phyloP scores from a whole-genome alignment of 192 early-diverging fungal species.

The Coemansia pectinata region DNA sequence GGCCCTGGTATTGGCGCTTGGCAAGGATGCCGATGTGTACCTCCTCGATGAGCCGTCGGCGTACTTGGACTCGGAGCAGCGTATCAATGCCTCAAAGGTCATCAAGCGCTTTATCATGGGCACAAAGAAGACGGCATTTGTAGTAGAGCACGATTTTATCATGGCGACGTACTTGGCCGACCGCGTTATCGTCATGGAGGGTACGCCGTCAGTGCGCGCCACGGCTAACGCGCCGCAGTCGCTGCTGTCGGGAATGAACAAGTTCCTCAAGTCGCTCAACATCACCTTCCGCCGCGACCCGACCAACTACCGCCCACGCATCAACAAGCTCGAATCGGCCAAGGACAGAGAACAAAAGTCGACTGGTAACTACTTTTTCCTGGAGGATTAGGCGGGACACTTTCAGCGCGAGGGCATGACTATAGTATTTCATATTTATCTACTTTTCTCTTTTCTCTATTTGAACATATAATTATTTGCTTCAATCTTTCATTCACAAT shows the following conservation, averaged over 20 bases:
- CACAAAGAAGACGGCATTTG: conserved; percentile 95
- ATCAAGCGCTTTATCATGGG: conserved; percentile 98
- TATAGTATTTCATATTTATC: background rate
- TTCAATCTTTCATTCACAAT: background rate
- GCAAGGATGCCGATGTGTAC: conserved; percentile 93
- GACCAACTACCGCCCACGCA: conserved; percentile 94
- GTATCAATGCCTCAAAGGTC: conserved; percentile 98
- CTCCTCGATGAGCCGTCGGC: conserved; percentile 98
- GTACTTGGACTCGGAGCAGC: conserved; percentile 98
- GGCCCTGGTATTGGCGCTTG: conserved; percentile 87
- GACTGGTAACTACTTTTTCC: conserved; percentile 66
- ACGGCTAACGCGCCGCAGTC: conserved; percentile 84
- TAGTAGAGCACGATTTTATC: conserved; percentile 99
- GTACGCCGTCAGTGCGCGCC: conserved; percentile 83
- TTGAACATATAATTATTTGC: background rate
- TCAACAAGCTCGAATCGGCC: conserved; percentile 94
- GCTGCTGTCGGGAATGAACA: conserved; percentile 94
- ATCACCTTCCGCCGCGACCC: conserved; percentile 99
- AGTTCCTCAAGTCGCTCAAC: conserved; percentile 85
- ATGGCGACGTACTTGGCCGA: conserved; percentile 99
- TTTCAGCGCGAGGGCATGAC: background rate
- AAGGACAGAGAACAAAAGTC: conserved; percentile 97
- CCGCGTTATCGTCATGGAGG: conserved; percentile 94
- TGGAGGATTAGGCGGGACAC: conserved; percentile 54
- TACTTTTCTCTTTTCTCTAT: background rate